Conservation (phyloP, 2,329 filamentous ascomycete species). For the Colletotrichum echinochloae region DNA sequence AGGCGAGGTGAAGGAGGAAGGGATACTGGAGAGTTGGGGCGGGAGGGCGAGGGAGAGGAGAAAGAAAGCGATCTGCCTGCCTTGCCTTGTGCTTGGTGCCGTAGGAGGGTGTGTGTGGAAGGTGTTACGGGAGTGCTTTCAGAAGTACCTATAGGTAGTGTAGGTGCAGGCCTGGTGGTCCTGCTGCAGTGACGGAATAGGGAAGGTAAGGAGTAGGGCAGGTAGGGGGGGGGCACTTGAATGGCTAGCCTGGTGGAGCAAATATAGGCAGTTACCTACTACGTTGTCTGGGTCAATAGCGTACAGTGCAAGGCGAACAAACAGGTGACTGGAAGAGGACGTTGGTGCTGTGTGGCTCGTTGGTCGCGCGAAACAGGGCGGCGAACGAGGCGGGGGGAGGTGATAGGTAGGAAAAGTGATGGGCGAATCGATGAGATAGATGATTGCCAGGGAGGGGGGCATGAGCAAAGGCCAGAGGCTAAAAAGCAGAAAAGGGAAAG, state of each 20-base stretch:
- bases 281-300: neutral
- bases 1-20: slow-evolving; percentile 37
- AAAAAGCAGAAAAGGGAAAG: slow-evolving; percentile 11
- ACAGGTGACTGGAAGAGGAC: neutral
- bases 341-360: neutral
- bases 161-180: neutral
- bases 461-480: neutral
- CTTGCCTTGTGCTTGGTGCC: neutral
- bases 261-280: neutral
- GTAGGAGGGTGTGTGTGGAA: neutral
- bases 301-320: slow-evolving; percentile 13
- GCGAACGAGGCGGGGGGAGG: neutral
- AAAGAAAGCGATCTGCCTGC: slow-evolving; percentile 12
- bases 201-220: neutral
- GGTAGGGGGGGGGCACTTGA: neutral
- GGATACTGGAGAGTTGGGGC: slow-evolving; percentile 11
- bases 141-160: neutral
- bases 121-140: slow-evolving; percentile 7
- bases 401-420: neutral
- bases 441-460: neutral
- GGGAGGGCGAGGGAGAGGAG: slow-evolving; percentile 3
- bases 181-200: slow-evolving; percentile 6
- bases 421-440: slow-evolving; percentile 9
- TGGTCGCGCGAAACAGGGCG: neutral
- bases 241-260: neutral